Evolutionary conservation across 2,329 filamentous ascomycete species (phyloP).

Genomic region (Sphaerulina vaccinii): DNA sequence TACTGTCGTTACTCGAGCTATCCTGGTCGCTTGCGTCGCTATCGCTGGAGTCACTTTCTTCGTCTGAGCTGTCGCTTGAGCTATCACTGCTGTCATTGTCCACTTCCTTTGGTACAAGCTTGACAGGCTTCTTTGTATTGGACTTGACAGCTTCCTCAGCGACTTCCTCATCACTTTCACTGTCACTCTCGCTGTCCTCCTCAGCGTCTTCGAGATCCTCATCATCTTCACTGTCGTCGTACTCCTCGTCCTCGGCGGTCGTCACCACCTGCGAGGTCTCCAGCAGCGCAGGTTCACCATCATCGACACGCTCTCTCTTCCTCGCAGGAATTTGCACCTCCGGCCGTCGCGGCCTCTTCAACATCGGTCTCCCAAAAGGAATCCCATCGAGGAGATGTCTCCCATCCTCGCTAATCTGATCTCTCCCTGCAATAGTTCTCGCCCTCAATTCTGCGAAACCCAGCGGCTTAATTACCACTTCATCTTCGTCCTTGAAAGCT

Average conservation of each 20-base stretch:
- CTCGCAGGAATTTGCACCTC: conserved; percentile 39
- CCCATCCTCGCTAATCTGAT: conserved; percentile 77
- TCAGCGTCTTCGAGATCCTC: conserved; percentile 23
- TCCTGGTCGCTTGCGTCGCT: conserved; percentile 11
- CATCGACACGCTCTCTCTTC: conserved; percentile 34
- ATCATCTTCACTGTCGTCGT: conserved; percentile 25
- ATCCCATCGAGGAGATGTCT: conserved; percentile 82
- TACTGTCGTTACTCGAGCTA: conserved; percentile 19
- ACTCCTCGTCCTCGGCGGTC: conserved; percentile 27
- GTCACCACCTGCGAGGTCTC: too few species aligned
- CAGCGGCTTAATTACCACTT: conserved; percentile 77
- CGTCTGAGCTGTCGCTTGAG: background rate
- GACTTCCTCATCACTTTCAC: background rate
- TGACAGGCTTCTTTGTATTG: background rate
- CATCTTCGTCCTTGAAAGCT: conserved; percentile 77
- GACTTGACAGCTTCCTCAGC: background rate
- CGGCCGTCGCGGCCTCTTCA: conserved; percentile 50
- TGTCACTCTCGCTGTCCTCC: conserved; percentile 16
- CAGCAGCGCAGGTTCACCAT: too few species aligned
- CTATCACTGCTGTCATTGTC: conserved; percentile 8
- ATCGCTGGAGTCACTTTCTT: background rate
- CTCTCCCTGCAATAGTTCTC: conserved; percentile 70
- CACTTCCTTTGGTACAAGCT: background rate
- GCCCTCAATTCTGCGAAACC: conserved; percentile 71
- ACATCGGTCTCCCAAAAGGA: conserved; percentile 72